Evolutionary conservation across 257 asterid species (phyloP).

Genomic region (Gentiana straminea): DNA sequence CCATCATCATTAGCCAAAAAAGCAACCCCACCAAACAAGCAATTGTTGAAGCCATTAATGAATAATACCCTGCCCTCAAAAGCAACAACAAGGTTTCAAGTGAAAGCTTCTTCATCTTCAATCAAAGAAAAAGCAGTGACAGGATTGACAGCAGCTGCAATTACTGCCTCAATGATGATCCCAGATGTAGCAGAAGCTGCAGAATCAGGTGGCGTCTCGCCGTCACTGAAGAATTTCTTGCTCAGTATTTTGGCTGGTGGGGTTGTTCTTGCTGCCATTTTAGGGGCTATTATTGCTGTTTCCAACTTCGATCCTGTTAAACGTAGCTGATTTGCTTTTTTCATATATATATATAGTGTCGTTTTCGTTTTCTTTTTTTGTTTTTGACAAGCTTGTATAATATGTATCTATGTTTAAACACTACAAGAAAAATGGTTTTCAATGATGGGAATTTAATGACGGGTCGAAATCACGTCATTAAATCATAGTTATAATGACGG

Average conservation of each 20-base stretch:
- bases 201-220: conserved; percentile 27
- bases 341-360: too few relatives aligned
- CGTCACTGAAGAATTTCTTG: conserved; percentile 82
- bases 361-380: too few relatives aligned
- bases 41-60: conserved; percentile 23
- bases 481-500: too few relatives aligned
- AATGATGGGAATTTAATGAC: too few relatives aligned
- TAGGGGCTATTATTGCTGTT: conserved; percentile 61
- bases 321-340: conserved; percentile 31
- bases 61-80: conserved; percentile 25
- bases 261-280: conserved; percentile 44
- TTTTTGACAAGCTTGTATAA: too few relatives aligned
- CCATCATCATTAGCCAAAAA: conserved; percentile 38
- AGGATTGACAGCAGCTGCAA: conserved; percentile 71
- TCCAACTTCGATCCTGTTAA: conserved; percentile 88
- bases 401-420: too few relatives aligned
- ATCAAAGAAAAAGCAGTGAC: conserved; percentile 65
- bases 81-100: conserved; percentile 34
- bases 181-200: conserved; percentile 85
- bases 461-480: too few relatives aligned
- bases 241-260: conserved; percentile 83
- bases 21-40: conserved; percentile 34
- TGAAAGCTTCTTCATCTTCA: conserved; percentile 35
- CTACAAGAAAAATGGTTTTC: too few relatives aligned
- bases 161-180: conserved; percentile 58